phyloP scores from a whole-genome alignment of 2,329 filamentous ascomycete species.

The Aspergillus costaricaensis region DNA sequence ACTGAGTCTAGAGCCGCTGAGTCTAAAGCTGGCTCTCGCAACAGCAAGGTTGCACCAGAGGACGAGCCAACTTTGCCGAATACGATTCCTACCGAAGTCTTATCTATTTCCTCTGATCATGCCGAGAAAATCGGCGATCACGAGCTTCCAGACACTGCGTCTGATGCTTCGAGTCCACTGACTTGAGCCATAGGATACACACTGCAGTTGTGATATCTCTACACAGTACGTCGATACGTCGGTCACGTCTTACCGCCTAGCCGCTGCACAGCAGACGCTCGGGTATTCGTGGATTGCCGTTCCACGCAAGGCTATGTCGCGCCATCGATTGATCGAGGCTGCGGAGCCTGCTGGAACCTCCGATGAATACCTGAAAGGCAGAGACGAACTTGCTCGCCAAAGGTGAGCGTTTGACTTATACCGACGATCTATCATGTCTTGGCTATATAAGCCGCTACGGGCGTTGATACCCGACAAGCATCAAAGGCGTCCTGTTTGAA shows the following conservation, averaged over 20 bases:
- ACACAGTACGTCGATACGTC: neutral
- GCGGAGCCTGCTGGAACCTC: neutral
- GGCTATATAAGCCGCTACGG: neutral
- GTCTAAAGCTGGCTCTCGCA: constrained; percentile 29
- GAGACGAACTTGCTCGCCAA: neutral
- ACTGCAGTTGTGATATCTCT: constrained; percentile 14
- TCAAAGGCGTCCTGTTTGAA: neutral
- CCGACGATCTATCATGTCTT: no score
- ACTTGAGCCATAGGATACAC: constrained; percentile 10
- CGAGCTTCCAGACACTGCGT: constrained; percentile 27
- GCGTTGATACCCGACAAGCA: neutral
- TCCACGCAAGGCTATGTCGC: neutral
- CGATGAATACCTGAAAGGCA: neutral
- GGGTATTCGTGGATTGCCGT: neutral
- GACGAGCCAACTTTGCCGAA: constrained; percentile 26
- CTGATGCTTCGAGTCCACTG: constrained; percentile 28
- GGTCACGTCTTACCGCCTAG: neutral
- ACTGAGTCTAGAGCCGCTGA: constrained; percentile 30
- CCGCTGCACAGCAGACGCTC: neutral
- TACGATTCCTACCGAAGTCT: constrained; percentile 31
- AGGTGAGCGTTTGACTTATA: neutral
- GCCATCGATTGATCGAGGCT: neutral
- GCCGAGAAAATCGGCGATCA: constrained; percentile 20
- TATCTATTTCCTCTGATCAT: constrained; percentile 19
- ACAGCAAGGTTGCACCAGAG: constrained; percentile 20